Evolutionary conservation across 192 early-diverging fungal genomes (phyloP).

Genomic region (Podila epicladia): DNA sequence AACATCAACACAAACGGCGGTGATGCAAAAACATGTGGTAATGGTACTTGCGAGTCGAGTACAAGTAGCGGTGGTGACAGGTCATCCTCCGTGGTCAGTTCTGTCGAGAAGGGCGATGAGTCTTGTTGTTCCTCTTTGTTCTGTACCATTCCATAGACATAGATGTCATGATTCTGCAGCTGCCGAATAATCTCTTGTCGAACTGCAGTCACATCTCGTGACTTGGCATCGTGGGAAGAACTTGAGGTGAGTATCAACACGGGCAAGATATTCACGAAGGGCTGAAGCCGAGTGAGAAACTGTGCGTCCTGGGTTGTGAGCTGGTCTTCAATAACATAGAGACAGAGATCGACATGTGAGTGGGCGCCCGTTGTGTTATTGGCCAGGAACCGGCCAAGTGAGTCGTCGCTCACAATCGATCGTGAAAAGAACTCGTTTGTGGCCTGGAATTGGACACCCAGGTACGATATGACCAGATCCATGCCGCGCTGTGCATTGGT

Average conservation of each 20-base stretch:
- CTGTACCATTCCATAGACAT: slow-evolving; percentile 19
- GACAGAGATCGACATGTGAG: slow-evolving; percentile 32
- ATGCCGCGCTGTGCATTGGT: slow-evolving; percentile 21
- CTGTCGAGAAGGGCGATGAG: slow-evolving; percentile 1
- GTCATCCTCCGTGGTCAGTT: slow-evolving; percentile 6
- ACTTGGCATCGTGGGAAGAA: too few species aligned
- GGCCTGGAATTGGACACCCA: slow-evolving; percentile 28
- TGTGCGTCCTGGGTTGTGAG: slow-evolving; percentile 21
- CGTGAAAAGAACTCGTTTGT: slow-evolving; percentile 33
- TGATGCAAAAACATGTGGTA: background rate
- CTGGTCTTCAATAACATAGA: slow-evolving; percentile 27
- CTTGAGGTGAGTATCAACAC: slow-evolving; percentile 2
- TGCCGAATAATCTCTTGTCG: slow-evolving; percentile 13
- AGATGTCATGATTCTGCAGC: slow-evolving; percentile 16
- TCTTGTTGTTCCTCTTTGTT: background rate
- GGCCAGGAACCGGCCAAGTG: slow-evolving; percentile 42
- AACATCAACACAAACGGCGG: slow-evolving; percentile 19
- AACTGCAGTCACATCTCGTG: background rate
- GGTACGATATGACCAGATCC: slow-evolving; percentile 32
- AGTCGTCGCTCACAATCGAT: slow-evolving; percentile 27
- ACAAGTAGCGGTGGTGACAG: slow-evolving; percentile 14
- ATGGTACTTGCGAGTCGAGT: background rate
- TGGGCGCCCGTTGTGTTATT: slow-evolving; percentile 39
- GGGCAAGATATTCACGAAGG: slow-evolving; percentile 31
- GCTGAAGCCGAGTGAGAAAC: slow-evolving; percentile 26